phyloP scores from a whole-genome alignment of 805 yeast genomes.

The Zygosaccharomyces pseudorouxii region DNA sequence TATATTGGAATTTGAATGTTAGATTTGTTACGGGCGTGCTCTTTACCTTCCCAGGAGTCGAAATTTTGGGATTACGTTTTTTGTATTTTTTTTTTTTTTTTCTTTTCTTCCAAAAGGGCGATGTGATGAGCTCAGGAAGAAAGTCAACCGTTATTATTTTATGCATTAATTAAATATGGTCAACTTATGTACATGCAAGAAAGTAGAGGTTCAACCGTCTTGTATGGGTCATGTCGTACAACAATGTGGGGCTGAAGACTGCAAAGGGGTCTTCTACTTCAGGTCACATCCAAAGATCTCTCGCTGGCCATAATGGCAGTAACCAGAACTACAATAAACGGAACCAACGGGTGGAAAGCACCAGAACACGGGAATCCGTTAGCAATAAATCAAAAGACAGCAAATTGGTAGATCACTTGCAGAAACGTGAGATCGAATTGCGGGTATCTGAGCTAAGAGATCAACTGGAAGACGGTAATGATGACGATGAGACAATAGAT shows the following conservation, averaged over 20 bases:
- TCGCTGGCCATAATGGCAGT: conserved; percentile 18
- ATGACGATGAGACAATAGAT: conserved; percentile 21
- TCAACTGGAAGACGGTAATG: conserved; percentile 23
- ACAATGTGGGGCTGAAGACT: conserved; percentile 31
- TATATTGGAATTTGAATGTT: conserved; percentile 32
- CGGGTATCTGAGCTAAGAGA: conserved; percentile 30
- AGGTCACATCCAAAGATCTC: conserved; percentile 32
- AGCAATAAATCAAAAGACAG: conserved; percentile 7
- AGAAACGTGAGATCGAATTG: conserved; percentile 27
- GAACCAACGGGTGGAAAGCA: conserved; percentile 4
- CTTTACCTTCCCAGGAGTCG: neutral
- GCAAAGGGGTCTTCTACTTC: conserved; percentile 36
- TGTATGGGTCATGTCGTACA: conserved; percentile 25
- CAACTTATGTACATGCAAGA: no score
- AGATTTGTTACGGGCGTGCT: neutral
- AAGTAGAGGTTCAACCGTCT: neutral
- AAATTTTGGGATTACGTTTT: neutral
- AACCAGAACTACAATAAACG: conserved; percentile 12
- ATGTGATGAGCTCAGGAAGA: neutral
- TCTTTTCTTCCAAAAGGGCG: neutral
- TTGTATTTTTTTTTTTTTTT: neutral
- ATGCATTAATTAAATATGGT: conserved; percentile 3
- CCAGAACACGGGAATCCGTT: neutral
- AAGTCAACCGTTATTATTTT: no score
- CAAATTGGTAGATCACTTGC: conserved; percentile 15